Percentiles rank a stretch among this genome's conserved stretches.
These are phyloP conservation scores for Aspergillus tamarii DNA, from an alignment of 2,329 filamentous ascomycete species.

Conservation along the genomic window DNA sequence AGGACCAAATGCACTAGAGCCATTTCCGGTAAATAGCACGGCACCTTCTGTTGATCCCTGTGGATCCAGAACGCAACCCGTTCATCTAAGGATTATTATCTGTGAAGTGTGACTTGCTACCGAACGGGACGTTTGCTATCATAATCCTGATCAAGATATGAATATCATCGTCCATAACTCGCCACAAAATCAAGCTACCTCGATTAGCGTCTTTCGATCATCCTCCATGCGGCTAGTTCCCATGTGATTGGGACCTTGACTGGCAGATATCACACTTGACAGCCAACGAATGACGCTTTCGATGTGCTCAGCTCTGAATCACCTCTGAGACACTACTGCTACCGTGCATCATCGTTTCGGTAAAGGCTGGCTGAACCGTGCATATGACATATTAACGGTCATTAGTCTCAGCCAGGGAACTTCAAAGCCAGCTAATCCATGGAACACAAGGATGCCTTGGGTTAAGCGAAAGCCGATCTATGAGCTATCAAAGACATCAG, in stretches of 20 bases:
- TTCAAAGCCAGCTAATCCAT: background rate
- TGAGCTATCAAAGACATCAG: background rate
- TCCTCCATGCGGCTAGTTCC: background rate
- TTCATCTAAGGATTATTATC: background rate
- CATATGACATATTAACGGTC: conserved; percentile 1
- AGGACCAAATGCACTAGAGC: background rate
- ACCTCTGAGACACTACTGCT: background rate
- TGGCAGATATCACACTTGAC: background rate
- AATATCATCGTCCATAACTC: background rate
- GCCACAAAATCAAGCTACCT: background rate
- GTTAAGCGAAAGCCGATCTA: background rate
- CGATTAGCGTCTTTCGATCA: background rate
- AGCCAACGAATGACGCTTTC: background rate
- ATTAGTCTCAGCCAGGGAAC: background rate
- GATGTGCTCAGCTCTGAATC: background rate
- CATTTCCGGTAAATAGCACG: background rate
- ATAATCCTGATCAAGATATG: background rate
- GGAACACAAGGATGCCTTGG: background rate
- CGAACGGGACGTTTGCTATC: conserved; percentile 2
- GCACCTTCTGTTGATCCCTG: background rate
- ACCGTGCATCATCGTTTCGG: background rate
- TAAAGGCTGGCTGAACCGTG: background rate
- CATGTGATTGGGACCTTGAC: background rate
- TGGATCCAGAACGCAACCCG: background rate
- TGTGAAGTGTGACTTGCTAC: background rate